These are phyloP conservation scores for Penicillium brevicompactum DNA, from an alignment of 2,329 filamentous ascomycete species.

Conservation along the genomic window DNA sequence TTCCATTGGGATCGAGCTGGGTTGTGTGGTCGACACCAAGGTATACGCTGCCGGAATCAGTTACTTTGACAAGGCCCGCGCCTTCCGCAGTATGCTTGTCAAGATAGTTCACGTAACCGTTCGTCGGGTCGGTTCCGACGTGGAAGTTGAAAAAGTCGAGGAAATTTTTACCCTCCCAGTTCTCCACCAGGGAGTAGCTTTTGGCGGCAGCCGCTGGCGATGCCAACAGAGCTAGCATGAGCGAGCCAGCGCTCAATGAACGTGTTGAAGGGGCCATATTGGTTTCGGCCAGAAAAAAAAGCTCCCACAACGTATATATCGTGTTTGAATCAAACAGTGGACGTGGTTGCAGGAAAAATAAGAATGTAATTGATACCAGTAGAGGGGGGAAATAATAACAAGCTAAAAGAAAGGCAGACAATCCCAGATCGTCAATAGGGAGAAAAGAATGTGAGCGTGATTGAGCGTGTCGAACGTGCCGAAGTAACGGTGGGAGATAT, in stretches of 20 bases:
- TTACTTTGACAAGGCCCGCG: constrained; percentile 39
- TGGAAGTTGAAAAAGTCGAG: constrained; percentile 55
- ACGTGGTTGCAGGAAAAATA: constrained; percentile 2
- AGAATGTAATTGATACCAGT: constrained; percentile 3
- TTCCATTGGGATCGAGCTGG: constrained; percentile 36
- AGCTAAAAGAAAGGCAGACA: constrained; percentile 20
- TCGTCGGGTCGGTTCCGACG: constrained; percentile 50
- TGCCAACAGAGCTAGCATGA: constrained; percentile 32
- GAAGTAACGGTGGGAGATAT: constrained; percentile 14
- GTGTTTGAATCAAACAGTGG: no score
- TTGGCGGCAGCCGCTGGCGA: constrained; percentile 22
- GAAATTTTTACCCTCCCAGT: constrained; percentile 50
- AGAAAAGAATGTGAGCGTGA: constrained; percentile 23
- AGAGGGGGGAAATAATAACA: constrained; percentile 9
- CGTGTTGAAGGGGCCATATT: constrained; percentile 33
- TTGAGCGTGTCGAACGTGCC: constrained; percentile 5
- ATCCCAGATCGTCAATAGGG: constrained; percentile 25
- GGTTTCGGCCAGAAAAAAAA: not conserved
- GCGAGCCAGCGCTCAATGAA: constrained; percentile 33
- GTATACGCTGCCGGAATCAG: constrained; percentile 40
- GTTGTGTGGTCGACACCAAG: constrained; percentile 49
- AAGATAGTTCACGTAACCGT: constrained; percentile 55
- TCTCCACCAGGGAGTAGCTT: constrained; percentile 44
- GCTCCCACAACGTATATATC: not conserved
- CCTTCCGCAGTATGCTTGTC: constrained; percentile 42